Conservation (phyloP, 495 filamentous ascomycete genomes). For the Immersiella caudata region DNA sequence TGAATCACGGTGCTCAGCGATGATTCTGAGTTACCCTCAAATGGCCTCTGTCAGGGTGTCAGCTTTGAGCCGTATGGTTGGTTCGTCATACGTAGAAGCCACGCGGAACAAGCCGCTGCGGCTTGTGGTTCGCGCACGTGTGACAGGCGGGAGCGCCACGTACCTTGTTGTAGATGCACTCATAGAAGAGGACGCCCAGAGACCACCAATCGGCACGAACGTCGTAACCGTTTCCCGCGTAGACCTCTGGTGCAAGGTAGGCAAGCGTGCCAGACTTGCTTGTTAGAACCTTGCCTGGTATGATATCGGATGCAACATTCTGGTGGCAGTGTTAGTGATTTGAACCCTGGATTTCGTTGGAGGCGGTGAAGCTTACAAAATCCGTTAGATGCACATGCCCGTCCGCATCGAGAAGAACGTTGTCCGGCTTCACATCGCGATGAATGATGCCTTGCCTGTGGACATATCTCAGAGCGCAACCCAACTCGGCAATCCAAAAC, state of each 20-base stretch:
- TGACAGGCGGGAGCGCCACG: slow-evolving; percentile 23
- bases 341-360: slow-evolving; percentile 11
- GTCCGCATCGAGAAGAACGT: slow-evolving; percentile 89
- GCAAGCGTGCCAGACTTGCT: slow-evolving; percentile 97
- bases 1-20: slow-evolving; percentile 78
- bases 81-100: background rate
- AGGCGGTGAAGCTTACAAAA: slow-evolving; percentile 66
- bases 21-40: slow-evolving; percentile 84
- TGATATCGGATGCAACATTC: slow-evolving; percentile 96
- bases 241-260: slow-evolving; percentile 95
- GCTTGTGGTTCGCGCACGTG: background rate
- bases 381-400: slow-evolving; percentile 98
- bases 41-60: slow-evolving; percentile 67
- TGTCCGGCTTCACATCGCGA: slow-evolving; percentile 95
- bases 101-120: background rate
- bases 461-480: slow-evolving; percentile 89
- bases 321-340: slow-evolving; percentile 42
- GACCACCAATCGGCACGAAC: slow-evolving; percentile 98
- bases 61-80: slow-evolving; percentile 38
- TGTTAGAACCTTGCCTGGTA: slow-evolving; percentile 76
- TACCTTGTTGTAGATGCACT: slow-evolving; percentile 99
- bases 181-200: slow-evolving; percentile 92
- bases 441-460: slow-evolving; percentile 93
- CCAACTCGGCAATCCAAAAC: slow-evolving; percentile 95
- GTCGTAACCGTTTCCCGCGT: slow-evolving; percentile 82